Conservation (phyloP, 1,139 yeast species). For the Blastobotrys capitulatus region DNA sequence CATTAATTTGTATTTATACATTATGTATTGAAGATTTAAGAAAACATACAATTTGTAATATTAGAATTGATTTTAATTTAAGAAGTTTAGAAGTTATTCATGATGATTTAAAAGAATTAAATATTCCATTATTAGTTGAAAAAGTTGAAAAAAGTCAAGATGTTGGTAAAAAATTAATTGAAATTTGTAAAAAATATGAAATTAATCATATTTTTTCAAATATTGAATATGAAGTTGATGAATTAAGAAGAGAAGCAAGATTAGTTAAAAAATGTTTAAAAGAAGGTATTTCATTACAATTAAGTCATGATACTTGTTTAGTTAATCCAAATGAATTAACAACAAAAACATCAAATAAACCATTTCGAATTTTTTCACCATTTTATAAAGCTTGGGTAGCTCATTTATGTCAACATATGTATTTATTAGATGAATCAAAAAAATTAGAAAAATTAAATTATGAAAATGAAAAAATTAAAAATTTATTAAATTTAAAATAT, state of each 20-base stretch:
- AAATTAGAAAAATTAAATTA: not conserved
- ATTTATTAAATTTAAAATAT: not conserved
- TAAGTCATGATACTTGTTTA: slow-evolving; percentile 45
- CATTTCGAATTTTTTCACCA: slow-evolving; percentile 49
- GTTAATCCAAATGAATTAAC: slow-evolving; percentile 42
- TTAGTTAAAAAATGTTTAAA: slow-evolving; percentile 24
- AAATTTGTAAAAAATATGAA: slow-evolving; percentile 24
- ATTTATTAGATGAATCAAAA: slow-evolving; percentile 7
- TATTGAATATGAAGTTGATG: slow-evolving; percentile 49
- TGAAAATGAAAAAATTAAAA: not conserved
- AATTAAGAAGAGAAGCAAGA: slow-evolving; percentile 37
- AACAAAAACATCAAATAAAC: slow-evolving; percentile 41
- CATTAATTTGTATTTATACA: slow-evolving; percentile 39
- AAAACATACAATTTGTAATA: slow-evolving; percentile 41
- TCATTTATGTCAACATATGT: slow-evolving; percentile 15
- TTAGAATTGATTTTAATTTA: slow-evolving; percentile 39
- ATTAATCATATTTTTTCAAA: slow-evolving; percentile 39
- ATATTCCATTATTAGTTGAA: slow-evolving; percentile 41
- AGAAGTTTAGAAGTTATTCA: slow-evolving; percentile 35
- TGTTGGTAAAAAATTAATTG: slow-evolving; percentile 8
- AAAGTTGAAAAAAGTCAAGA: slow-evolving; percentile 32
- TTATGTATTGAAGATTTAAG: slow-evolving; percentile 39
- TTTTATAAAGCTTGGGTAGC: slow-evolving; percentile 47
- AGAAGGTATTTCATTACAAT: slow-evolving; percentile 27
- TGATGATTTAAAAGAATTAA: slow-evolving; percentile 30